Evolutionary conservation across 2,329 filamentous ascomycete species (phyloP).

Genomic region (Stachybotrys chlorohalonatus): DNA sequence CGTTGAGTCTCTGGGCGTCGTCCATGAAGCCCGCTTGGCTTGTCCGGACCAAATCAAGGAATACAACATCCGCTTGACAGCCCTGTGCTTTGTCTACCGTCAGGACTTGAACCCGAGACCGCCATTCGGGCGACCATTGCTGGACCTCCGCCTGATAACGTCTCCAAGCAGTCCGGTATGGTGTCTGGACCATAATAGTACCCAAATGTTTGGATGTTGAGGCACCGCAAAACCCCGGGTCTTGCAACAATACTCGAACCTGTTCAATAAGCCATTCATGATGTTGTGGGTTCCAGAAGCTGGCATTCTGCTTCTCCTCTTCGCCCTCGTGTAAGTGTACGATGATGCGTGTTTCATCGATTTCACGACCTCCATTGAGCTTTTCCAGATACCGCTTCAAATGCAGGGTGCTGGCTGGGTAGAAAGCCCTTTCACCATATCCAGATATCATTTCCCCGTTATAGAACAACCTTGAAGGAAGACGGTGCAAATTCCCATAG

Average conservation of each 20-base stretch:
- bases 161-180: slow-evolving; percentile 28
- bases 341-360: slow-evolving; percentile 27
- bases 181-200: slow-evolving; percentile 33
- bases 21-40: slow-evolving; percentile 30
- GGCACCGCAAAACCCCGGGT: slow-evolving; percentile 21
- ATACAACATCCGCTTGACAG: slow-evolving; percentile 37
- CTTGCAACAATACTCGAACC: slow-evolving; percentile 19
- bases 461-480: slow-evolving; percentile 34
- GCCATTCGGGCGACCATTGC: slow-evolving; percentile 15
- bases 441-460: slow-evolving; percentile 25
- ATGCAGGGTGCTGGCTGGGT: slow-evolving; percentile 16
- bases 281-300: slow-evolving; percentile 31
- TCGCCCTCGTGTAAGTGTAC: slow-evolving; percentile 17
- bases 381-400: slow-evolving; percentile 19
- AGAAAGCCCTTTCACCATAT: slow-evolving; percentile 10
- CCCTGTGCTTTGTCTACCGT: slow-evolving; percentile 38
- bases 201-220: slow-evolving; percentile 16
- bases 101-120: slow-evolving; percentile 25
- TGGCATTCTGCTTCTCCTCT: slow-evolving; percentile 19
- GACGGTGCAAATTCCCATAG: slow-evolving; percentile 26
- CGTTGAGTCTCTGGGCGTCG: slow-evolving; percentile 33
- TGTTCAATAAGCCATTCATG: slow-evolving; percentile 25
- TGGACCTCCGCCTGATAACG: slow-evolving; percentile 23
- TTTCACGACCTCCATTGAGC: slow-evolving; percentile 7
- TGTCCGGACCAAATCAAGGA: slow-evolving; percentile 36